Conservation (phyloP, 805 yeast genomes). For the Ogataea sp. region DNA sequence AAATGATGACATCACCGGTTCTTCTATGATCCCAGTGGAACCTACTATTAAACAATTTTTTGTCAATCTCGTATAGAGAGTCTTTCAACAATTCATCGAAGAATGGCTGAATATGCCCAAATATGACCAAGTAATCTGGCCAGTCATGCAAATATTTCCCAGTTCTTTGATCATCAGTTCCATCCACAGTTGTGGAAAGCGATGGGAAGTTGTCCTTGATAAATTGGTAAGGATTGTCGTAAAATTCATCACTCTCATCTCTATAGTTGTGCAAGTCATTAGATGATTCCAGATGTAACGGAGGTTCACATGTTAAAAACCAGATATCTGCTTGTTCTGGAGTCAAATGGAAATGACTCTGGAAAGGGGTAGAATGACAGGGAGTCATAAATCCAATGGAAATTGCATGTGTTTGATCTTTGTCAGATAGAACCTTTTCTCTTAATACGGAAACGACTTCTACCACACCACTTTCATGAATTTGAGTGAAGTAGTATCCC, state of each 20-base stretch:
- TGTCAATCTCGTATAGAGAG: slow-evolving; percentile 35
- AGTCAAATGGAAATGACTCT: slow-evolving; percentile 64
- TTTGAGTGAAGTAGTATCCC: slow-evolving; percentile 37
- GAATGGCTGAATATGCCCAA: slow-evolving; percentile 50
- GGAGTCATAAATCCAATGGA: slow-evolving; percentile 85
- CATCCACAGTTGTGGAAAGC: slow-evolving; percentile 2
- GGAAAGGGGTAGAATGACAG: slow-evolving; percentile 97
- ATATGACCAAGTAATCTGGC: slow-evolving; percentile 72
- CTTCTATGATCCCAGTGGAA: slow-evolving; percentile 85
- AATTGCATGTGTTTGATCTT: slow-evolving; percentile 15
- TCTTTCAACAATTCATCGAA: slow-evolving; percentile 22
- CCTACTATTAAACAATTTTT: slow-evolving; percentile 65
- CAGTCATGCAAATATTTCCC: slow-evolving; percentile 34
- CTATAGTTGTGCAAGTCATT: slow-evolving; percentile 39
- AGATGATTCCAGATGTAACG: slow-evolving; percentile 34
- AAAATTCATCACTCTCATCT: slow-evolving; percentile 86
- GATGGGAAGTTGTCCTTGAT: slow-evolving; percentile 45
- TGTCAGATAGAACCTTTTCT: slow-evolving; percentile 7
- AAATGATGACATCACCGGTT: slow-evolving; percentile 69
- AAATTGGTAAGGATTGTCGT: slow-evolving; percentile 55
- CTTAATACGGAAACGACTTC: slow-evolving; percentile 52
- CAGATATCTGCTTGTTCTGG: slow-evolving; percentile 40
- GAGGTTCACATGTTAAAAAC: slow-evolving; percentile 92
- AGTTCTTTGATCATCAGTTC: slow-evolving; percentile 1
- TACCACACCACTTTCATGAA: slow-evolving; percentile 84